phyloP scores from a whole-genome alignment of 176 grass and related monocot genomes.

The Thalia dealbata region DNA sequence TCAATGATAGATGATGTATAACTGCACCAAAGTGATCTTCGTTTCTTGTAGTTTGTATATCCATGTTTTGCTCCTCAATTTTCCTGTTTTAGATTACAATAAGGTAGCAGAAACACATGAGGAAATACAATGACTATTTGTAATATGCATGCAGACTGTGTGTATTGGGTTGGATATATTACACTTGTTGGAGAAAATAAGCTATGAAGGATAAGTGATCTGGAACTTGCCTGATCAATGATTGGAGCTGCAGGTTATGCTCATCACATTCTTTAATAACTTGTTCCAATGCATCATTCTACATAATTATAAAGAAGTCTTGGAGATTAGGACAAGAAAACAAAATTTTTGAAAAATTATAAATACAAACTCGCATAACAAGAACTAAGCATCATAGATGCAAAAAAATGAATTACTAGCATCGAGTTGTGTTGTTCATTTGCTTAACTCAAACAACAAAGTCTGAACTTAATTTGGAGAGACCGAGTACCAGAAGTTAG shows the following conservation, averaged over 20 bases:
- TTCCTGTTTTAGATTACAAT: conserved; percentile 34
- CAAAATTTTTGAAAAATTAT: not conserved
- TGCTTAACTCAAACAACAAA: not conserved
- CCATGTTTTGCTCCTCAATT: conserved; percentile 76
- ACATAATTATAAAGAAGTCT: not conserved
- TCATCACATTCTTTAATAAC: conserved; percentile 80
- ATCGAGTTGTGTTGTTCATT: not conserved
- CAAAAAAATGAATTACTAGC: not conserved
- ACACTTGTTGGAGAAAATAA: not conserved
- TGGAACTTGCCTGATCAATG: conserved; percentile 51
- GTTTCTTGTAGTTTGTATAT: conserved; percentile 65
- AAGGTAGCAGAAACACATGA: not conserved
- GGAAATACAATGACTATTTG: not conserved
- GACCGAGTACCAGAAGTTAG: too few species aligned
- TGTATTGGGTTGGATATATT: conserved; percentile 5
- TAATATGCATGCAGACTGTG: not conserved
- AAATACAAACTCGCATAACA: not conserved
- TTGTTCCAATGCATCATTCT: conserved; percentile 86
- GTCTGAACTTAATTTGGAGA: not conserved
- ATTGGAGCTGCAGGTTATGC: conserved; percentile 70
- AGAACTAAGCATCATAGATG: not conserved
- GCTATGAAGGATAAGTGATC: conserved; percentile 1
- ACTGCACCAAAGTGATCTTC: conserved; percentile 88
- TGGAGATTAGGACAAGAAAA: conserved; percentile 2
- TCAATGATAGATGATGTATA: conserved; percentile 85